These are phyloP conservation scores for Pseudocercospora fuligena DNA, from an alignment of 2,329 filamentous ascomycete species.

Conservation along the genomic window DNA sequence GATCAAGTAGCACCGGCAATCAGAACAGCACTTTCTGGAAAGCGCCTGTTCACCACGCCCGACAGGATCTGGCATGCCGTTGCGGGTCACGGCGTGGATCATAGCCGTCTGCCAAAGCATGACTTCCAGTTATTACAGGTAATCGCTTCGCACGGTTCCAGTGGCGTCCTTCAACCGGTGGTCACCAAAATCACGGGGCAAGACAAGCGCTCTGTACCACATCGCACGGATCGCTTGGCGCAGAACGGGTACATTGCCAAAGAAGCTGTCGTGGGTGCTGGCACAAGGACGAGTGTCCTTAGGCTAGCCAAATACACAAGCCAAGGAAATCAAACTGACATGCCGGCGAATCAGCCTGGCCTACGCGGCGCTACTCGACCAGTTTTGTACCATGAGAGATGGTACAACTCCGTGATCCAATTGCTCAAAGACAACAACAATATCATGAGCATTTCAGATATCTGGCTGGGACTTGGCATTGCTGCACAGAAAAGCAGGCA, in stretches of 20 bases:
- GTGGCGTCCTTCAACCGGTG: slow-evolving; percentile 63
- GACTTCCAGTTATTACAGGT: slow-evolving; percentile 64
- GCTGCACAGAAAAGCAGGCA: slow-evolving; percentile 37
- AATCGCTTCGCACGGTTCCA: slow-evolving; percentile 59
- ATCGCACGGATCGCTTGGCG: slow-evolving; percentile 62
- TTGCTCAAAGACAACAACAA: slow-evolving; percentile 54
- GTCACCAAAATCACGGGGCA: slow-evolving; percentile 61
- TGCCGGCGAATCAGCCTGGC: slow-evolving; percentile 16
- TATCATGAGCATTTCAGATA: slow-evolving; percentile 58
- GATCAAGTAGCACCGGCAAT: slow-evolving; percentile 36
- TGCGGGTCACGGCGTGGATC: slow-evolving; percentile 63
- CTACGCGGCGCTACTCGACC: slow-evolving; percentile 22
- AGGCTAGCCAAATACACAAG: slow-evolving; percentile 54
- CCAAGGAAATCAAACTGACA: slow-evolving; percentile 24
- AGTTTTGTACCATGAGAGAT: slow-evolving; percentile 52
- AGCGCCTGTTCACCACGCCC: slow-evolving; percentile 57
- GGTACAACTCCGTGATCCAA: slow-evolving; percentile 55
- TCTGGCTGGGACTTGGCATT: slow-evolving; percentile 53
- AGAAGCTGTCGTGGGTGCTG: slow-evolving; percentile 52
- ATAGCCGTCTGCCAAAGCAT: slow-evolving; percentile 56
- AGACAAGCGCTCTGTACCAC: slow-evolving; percentile 68
- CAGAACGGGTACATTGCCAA: slow-evolving; percentile 67
- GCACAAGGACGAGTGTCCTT: slow-evolving; percentile 61
- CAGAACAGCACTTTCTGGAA: slow-evolving; percentile 35
- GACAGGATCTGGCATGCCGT: slow-evolving; percentile 65